Evolutionary conservation across 2,329 filamentous ascomycete genomes (phyloP).

Genomic region (Thielaviopsis euricoi): DNA sequence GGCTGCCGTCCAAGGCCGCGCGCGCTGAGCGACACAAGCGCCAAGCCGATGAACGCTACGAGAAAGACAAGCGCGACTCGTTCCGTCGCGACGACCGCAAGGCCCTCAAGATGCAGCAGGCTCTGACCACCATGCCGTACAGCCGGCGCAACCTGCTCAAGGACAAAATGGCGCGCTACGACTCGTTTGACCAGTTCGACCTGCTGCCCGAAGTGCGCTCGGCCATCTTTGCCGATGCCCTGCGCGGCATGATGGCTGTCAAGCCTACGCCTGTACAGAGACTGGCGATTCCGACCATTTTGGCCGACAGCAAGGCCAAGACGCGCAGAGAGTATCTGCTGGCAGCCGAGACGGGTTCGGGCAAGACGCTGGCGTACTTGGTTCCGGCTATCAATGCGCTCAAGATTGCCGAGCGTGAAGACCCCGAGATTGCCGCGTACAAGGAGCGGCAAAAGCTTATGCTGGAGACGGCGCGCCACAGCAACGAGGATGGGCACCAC

Average conservation of each 20-base stretch:
- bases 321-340: constrained; percentile 49
- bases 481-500: constrained; percentile 32
- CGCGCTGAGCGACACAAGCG: not conserved
- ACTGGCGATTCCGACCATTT: constrained; percentile 68
- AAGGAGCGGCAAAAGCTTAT: constrained; percentile 38
- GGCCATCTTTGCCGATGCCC: constrained; percentile 54
- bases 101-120: constrained; percentile 85
- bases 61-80: constrained; percentile 21
- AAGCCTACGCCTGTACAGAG: constrained; percentile 79
- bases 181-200: constrained; percentile 67
- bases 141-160: constrained; percentile 39
- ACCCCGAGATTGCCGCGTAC: constrained; percentile 41
- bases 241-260: constrained; percentile 58
- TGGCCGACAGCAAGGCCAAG: constrained; percentile 33
- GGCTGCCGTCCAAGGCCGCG: constrained; percentile 15
- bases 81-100: constrained; percentile 33
- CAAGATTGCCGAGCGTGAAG: constrained; percentile 54
- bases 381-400: constrained; percentile 71
- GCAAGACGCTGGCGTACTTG: constrained; percentile 89
- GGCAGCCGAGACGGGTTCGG: constrained; percentile 90
- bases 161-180: constrained; percentile 45
- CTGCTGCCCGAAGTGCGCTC: constrained; percentile 56
- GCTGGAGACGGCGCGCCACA: constrained; percentile 38
- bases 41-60: constrained; percentile 7
- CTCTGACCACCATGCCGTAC: constrained; percentile 63